Evolutionary conservation across 306 rosid species (phyloP).

Genomic region (Vigna mungo): DNA sequence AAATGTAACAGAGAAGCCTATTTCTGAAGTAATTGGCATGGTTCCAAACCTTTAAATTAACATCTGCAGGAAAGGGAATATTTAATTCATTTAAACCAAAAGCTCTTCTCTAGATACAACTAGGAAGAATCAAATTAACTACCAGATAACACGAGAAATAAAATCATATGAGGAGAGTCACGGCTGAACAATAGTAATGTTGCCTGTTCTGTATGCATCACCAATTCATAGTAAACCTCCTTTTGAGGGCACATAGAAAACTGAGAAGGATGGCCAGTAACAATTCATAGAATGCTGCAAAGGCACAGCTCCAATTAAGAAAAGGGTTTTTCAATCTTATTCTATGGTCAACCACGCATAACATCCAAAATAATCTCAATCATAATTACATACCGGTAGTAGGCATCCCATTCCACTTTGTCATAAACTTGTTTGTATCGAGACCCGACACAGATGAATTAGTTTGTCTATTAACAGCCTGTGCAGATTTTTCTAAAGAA

Average conservation of each 20-base stretch:
- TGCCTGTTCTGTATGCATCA: slow-evolving; percentile 14
- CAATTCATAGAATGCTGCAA: slow-evolving; percentile 13
- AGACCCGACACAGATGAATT: neutral
- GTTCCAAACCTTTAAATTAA: slow-evolving; percentile 35
- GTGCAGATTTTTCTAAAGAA: neutral
- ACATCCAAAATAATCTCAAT: slow-evolving; percentile 18
- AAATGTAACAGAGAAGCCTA: slow-evolving; percentile 21
- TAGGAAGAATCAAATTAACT: slow-evolving; percentile 22
- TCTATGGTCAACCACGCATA: slow-evolving; percentile 22
- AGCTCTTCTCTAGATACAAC: slow-evolving; percentile 30
- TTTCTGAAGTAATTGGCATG: slow-evolving; percentile 26
- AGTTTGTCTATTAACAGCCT: neutral
- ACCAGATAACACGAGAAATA: slow-evolving; percentile 9
- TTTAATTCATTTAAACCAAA: slow-evolving; percentile 2
- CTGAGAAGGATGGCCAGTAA: slow-evolving; percentile 12
- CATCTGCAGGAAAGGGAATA: neutral
- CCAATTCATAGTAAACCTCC: slow-evolving; percentile 10
- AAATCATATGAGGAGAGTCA: slow-evolving; percentile 20
- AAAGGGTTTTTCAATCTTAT: slow-evolving; percentile 5
- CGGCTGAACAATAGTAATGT: slow-evolving; percentile 22
- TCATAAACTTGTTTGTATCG: slow-evolving; percentile 16
- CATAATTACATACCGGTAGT: neutral
- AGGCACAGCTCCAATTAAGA: slow-evolving; percentile 5
- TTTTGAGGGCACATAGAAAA: slow-evolving; percentile 23
- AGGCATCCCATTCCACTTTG: neutral